A percentile compares a stretch with the other conserved stretches of the same genome.
These are phyloP conservation scores for Xerocomus amazonicus DNA, from an alignment of 1,284 basidiomycete species.

Conservation along the genomic window DNA sequence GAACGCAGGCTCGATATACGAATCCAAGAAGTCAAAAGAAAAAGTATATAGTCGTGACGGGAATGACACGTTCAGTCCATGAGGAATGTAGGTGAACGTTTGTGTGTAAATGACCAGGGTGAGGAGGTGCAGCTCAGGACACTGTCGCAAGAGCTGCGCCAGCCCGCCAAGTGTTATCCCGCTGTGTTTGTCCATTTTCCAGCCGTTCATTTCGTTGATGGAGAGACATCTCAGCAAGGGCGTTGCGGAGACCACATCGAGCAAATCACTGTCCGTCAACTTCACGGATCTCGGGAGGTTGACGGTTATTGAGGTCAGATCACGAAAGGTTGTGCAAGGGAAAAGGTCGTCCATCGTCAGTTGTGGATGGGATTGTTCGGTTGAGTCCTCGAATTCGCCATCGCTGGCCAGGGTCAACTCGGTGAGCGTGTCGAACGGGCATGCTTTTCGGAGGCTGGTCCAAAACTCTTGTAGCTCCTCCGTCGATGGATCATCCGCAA, in stretches of 20 bases:
- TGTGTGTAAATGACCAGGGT: neutral
- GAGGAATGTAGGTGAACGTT: neutral
- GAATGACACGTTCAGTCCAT: neutral
- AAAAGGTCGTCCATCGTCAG: neutral
- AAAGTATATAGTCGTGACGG: neutral
- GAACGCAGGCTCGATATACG: neutral
- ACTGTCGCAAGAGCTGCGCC: neutral
- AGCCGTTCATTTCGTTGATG: neutral
- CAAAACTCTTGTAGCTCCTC: neutral
- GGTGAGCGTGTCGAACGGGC: neutral
- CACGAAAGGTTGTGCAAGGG: neutral
- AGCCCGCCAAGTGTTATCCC: neutral
- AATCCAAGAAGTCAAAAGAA: neutral
- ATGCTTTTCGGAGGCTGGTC: neutral
- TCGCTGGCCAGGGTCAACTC: neutral
- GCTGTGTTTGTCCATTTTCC: neutral
- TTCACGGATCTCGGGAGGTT: neutral
- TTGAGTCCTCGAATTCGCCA: neutral
- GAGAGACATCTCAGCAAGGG: neutral
- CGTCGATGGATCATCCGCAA: neutral
- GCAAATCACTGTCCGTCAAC: neutral
- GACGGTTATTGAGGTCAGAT: neutral
- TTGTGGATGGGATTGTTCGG: neutral
- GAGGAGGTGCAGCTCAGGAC: neutral
- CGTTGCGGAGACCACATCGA: neutral